These are phyloP conservation scores for Geosmithia morbida DNA, from an alignment of 2,329 filamentous ascomycete species.

Conservation along the genomic window DNA sequence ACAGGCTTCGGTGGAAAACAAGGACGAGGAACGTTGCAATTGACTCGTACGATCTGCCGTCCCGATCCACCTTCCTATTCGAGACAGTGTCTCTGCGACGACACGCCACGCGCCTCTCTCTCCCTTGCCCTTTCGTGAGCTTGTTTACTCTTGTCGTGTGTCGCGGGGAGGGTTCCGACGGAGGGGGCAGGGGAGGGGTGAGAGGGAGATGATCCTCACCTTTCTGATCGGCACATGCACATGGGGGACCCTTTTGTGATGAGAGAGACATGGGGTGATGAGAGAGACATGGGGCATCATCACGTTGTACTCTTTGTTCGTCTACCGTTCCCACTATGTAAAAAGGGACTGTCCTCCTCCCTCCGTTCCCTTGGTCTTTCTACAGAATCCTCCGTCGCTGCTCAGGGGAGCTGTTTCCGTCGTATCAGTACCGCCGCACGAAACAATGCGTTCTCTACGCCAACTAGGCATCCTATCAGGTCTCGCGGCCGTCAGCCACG, in stretches of 20 bases:
- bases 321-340: background rate
- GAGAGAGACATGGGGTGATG: too few relatives aligned
- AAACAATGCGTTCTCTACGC: background rate
- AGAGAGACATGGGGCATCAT: background rate
- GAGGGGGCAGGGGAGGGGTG: background rate
- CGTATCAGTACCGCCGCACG: background rate
- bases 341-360: background rate
- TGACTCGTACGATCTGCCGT: slow-evolving; percentile 4
- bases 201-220: background rate
- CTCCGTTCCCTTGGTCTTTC: background rate
- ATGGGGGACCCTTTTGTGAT: background rate
- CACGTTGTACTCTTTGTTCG: background rate
- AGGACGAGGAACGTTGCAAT: background rate
- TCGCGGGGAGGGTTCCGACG: too few relatives aligned
- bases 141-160: background rate
- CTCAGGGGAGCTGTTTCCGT: background rate
- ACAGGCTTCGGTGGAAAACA: background rate
- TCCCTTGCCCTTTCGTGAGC: background rate
- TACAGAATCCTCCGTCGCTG: too few relatives aligned
- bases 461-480: background rate
- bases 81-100: background rate
- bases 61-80: background rate
- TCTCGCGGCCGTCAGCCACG: background rate
- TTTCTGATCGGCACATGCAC: background rate
- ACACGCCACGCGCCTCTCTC: background rate